These are phyloP conservation scores for Malassezia nana DNA, from an alignment of 1,284 basidiomycete genomes.

Conservation along the genomic window DNA sequence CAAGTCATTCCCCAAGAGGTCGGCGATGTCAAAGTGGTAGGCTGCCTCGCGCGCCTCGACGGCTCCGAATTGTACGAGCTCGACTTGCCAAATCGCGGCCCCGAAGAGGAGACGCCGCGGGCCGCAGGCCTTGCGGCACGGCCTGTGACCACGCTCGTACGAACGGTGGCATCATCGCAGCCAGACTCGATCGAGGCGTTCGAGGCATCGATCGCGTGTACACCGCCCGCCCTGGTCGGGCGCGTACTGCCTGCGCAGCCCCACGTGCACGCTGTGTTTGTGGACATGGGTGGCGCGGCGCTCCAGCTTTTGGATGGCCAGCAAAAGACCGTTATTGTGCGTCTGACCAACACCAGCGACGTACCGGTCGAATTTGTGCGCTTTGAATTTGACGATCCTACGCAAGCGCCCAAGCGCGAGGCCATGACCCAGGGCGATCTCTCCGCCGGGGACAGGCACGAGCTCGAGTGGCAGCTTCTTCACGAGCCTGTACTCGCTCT, in stretches of 20 bases:
- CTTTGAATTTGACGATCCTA: constrained; percentile 78
- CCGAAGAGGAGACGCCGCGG: constrained; percentile 53
- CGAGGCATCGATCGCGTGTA: background rate
- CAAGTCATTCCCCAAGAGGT: constrained; percentile 59
- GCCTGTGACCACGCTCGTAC: constrained; percentile 17
- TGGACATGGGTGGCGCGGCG: constrained; percentile 77
- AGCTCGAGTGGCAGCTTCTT: constrained; percentile 72
- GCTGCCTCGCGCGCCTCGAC: constrained; percentile 65
- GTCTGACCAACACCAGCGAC: constrained; percentile 64
- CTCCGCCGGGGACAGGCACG: constrained; percentile 73
- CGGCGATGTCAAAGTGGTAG: constrained; percentile 64
- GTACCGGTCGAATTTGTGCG: constrained; percentile 74
- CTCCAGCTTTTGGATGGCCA: constrained; percentile 91
- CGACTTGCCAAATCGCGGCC: background rate
- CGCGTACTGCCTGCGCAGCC: constrained; percentile 76
- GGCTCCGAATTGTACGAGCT: constrained; percentile 54
- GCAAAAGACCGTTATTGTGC: constrained; percentile 69
- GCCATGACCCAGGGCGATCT: constrained; percentile 64
- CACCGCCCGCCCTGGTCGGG: constrained; percentile 54
- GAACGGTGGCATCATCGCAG: background rate
- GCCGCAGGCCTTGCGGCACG: constrained; percentile 58
- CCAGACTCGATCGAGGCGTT: background rate
- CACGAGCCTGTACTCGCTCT: constrained; percentile 58
- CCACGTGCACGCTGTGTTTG: constrained; percentile 68
- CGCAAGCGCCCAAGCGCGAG: constrained; percentile 63